These are phyloP conservation scores for Penicillium manginii DNA, from an alignment of 495 filamentous ascomycete species.

Conservation along the genomic window DNA sequence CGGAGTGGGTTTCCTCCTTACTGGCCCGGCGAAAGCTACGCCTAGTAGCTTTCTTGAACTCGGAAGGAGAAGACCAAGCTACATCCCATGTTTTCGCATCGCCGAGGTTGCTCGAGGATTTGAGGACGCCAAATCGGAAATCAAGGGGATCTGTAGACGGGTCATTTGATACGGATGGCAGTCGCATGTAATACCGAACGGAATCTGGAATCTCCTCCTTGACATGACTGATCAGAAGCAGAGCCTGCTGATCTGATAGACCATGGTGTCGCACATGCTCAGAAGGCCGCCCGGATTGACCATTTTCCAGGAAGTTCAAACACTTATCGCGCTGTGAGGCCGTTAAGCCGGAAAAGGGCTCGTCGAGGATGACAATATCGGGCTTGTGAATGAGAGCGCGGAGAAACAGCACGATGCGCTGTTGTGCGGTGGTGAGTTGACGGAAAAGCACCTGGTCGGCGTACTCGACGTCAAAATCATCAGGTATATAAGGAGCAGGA, in stretches of 20 bases:
- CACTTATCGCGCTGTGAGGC: slow-evolving; percentile 82
- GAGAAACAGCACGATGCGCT: slow-evolving; percentile 83
- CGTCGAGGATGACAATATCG: slow-evolving; percentile 89
- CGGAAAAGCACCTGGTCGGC: slow-evolving; percentile 72
- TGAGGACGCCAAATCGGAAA: slow-evolving; percentile 42
- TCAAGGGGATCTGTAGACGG: slow-evolving; percentile 33
- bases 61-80: slow-evolving; percentile 30
- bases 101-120: slow-evolving; percentile 17
- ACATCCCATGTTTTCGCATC: slow-evolving; percentile 31
- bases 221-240: slow-evolving; percentile 88
- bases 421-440: slow-evolving; percentile 73
- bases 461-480: slow-evolving; percentile 59
- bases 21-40: neutral
- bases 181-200: slow-evolving; percentile 77
- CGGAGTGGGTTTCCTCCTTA: neutral
- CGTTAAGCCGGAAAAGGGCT: slow-evolving; percentile 91
- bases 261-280: slow-evolving; percentile 23
- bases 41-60: slow-evolving; percentile 17
- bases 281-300: slow-evolving; percentile 38
- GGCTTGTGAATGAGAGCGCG: slow-evolving; percentile 80
- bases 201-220: slow-evolving; percentile 84
- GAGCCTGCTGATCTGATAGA: slow-evolving; percentile 68
- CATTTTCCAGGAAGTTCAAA: slow-evolving; percentile 70
- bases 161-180: slow-evolving; percentile 61
- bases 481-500: slow-evolving; percentile 12